Conservation (phyloP, 2,329 filamentous ascomycete species). For the Leptographium galeiforme region DNA sequence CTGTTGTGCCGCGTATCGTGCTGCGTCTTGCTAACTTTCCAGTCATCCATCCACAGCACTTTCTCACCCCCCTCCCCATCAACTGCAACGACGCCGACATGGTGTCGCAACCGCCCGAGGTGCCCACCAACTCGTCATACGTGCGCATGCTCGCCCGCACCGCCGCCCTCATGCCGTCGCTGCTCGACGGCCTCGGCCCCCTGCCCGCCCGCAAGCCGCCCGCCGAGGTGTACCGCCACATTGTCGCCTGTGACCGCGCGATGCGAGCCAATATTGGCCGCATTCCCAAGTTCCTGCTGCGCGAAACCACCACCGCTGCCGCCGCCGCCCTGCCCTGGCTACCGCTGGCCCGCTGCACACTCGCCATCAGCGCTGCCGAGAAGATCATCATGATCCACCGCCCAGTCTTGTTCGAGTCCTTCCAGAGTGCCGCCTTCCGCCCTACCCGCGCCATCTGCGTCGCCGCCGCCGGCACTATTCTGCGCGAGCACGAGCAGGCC, state of each 20-base stretch:
- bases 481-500: slow-evolving; percentile 13
- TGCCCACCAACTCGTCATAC: slow-evolving; percentile 12
- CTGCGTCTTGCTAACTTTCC: neutral
- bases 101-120: neutral
- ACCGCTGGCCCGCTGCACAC: slow-evolving; percentile 18
- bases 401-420: slow-evolving; percentile 18
- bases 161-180: slow-evolving; percentile 17
- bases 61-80: slow-evolving; percentile 16
- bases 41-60: slow-evolving; percentile 19
- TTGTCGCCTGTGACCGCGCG: slow-evolving; percentile 16
- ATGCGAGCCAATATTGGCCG: slow-evolving; percentile 18
- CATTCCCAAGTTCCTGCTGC: slow-evolving; percentile 18
- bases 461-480: slow-evolving; percentile 20
- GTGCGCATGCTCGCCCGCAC: slow-evolving; percentile 16
- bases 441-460: slow-evolving; percentile 20
- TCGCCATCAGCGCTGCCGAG: slow-evolving; percentile 23
- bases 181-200: slow-evolving; percentile 18
- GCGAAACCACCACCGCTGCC: slow-evolving; percentile 11
- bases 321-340: slow-evolving; percentile 15
- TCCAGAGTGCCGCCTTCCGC: slow-evolving; percentile 15
- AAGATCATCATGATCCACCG: slow-evolving; percentile 26
- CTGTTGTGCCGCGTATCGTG: neutral
- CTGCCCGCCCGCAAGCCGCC: slow-evolving; percentile 16
- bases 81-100: slow-evolving; percentile 21
- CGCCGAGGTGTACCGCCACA: slow-evolving; percentile 17